These are phyloP conservation scores for Phylloporus sp. DNA, from an alignment of 768 basidiomycete species.

Conservation along the genomic window DNA sequence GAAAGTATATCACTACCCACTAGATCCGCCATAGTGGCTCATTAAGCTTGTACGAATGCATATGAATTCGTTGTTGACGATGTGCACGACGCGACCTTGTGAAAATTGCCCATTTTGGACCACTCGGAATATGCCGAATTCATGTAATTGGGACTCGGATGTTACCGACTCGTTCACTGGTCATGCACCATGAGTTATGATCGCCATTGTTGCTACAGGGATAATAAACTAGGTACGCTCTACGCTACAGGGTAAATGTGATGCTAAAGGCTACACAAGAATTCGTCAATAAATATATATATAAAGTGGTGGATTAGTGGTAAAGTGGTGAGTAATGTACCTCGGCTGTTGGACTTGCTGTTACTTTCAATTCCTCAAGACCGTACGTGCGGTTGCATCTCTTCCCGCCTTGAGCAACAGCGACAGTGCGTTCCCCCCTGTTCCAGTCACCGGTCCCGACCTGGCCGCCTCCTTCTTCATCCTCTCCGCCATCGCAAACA, in stretches of 20 bases:
- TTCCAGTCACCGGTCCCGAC: slow-evolving; percentile 64
- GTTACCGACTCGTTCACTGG: too few species aligned
- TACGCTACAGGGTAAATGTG: slow-evolving; percentile 14
- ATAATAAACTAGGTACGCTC: slow-evolving; percentile 9
- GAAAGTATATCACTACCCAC: slow-evolving; percentile 32
- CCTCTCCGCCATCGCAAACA: slow-evolving; percentile 50
- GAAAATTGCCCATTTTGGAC: too few species aligned
- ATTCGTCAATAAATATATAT: slow-evolving; percentile 28
- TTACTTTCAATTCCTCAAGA: slow-evolving; percentile 39
- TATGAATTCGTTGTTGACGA: slow-evolving; percentile 5
- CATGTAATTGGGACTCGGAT: too few species aligned
- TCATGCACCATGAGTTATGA: too few species aligned
- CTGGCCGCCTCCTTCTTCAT: slow-evolving; percentile 39
- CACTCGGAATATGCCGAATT: too few species aligned
- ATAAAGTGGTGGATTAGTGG: background rate
- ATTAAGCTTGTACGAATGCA: slow-evolving; percentile 4
- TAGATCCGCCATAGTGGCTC: slow-evolving; percentile 29
- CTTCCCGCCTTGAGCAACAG: slow-evolving; percentile 82
- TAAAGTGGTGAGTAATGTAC: slow-evolving; percentile 12
- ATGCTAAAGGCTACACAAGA: slow-evolving; percentile 27
- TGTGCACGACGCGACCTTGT: too few species aligned
- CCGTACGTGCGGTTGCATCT: slow-evolving; percentile 73
- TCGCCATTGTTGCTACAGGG: slow-evolving; percentile 18
- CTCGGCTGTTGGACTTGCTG: background rate
- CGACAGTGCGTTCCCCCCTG: slow-evolving; percentile 84